These are phyloP conservation scores for Hymenoscyphus fraxineus DNA, from an alignment of 2,329 filamentous ascomycete species.

Conservation along the genomic window DNA sequence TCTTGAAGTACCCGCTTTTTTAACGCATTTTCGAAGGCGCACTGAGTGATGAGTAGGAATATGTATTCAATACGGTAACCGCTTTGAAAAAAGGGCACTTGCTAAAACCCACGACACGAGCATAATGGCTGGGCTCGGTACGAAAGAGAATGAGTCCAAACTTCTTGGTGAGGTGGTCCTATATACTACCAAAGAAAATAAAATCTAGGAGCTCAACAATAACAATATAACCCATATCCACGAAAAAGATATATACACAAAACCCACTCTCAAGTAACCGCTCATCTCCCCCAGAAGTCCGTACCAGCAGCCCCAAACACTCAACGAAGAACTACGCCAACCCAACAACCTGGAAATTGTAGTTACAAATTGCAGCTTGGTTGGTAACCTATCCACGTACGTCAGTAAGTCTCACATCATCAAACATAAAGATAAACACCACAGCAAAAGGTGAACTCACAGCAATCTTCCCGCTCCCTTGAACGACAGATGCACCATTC, in stretches of 20 bases:
- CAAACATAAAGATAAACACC: not conserved
- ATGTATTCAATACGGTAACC: too few species aligned
- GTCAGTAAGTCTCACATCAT: not conserved
- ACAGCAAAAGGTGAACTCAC: not conserved
- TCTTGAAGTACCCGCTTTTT: too few species aligned
- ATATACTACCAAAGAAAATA: too few species aligned
- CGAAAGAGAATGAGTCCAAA: too few species aligned
- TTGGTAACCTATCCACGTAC: not conserved
- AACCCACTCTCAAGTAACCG: not conserved
- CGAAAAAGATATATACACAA: not conserved
- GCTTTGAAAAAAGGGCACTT: too few species aligned
- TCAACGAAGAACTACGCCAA: not conserved
- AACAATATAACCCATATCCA: too few species aligned
- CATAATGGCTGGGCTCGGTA: too few species aligned
- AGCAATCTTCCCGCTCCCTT: conserved; percentile 12
- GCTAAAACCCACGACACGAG: too few species aligned
- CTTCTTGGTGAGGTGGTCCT: too few species aligned
- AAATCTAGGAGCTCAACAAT: too few species aligned
- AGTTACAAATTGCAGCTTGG: conserved; percentile 1
- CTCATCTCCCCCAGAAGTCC: not conserved
- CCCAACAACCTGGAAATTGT: conserved; percentile 4
- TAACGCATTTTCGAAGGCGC: too few species aligned
- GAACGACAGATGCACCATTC: conserved; percentile 8
- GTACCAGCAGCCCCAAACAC: not conserved
- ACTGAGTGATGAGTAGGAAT: too few species aligned